Conservation (phyloP, 257 asterid species). For the Solanum medicagineum region DNA sequence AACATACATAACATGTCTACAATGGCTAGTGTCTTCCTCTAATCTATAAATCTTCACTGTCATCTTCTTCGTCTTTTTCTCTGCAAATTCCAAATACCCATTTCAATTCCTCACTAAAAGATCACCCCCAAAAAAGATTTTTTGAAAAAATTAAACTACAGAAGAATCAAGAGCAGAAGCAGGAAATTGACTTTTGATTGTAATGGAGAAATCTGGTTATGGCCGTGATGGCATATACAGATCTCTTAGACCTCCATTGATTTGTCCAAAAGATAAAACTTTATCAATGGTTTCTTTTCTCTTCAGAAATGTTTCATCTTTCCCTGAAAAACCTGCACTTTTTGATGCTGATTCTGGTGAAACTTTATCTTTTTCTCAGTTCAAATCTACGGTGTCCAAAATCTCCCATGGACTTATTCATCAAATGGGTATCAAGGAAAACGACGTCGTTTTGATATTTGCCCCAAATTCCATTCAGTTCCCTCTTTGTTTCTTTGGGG, state of each 20-base stretch:
- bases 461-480: slow-evolving; percentile 67
- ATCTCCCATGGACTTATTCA: slow-evolving; percentile 44
- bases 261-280: slow-evolving; percentile 33
- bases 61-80: not conserved
- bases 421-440: slow-evolving; percentile 50
- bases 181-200: not conserved
- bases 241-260: slow-evolving; percentile 51
- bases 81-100: not conserved
- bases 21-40: not conserved
- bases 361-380: slow-evolving; percentile 34
- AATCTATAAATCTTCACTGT: not conserved
- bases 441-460: slow-evolving; percentile 61
- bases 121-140: not conserved
- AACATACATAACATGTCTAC: not conserved
- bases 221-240: slow-evolving; percentile 83
- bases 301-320: slow-evolving; percentile 60
- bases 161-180: not conserved
- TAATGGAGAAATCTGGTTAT: slow-evolving; percentile 90
- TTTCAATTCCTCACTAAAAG: not conserved
- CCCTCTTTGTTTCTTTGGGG: slow-evolving; percentile 53
- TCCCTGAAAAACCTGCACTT: slow-evolving; percentile 52
- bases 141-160: not conserved
- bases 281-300: slow-evolving; percentile 60
- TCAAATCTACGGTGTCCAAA: slow-evolving; percentile 44
- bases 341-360: slow-evolving; percentile 41